Evolutionary conservation across 2,329 filamentous ascomycete species (phyloP).

Genomic region (Fonsecaea pugnacius): DNA sequence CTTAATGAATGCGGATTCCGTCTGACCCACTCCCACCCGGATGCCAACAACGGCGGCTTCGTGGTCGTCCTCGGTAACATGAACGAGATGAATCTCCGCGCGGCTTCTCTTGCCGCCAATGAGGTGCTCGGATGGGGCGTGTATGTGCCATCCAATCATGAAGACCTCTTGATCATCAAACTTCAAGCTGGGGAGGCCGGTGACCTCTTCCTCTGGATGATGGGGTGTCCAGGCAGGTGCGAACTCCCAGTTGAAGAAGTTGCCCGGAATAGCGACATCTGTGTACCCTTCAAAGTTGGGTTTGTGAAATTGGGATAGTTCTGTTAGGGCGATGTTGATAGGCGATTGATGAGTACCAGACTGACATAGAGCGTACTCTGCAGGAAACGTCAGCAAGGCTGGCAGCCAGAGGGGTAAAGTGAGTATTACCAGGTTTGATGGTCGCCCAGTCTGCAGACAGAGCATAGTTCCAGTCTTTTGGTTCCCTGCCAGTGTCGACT

Average conservation of each 20-base stretch:
- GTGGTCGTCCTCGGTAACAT: conserved; percentile 49
- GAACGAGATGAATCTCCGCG: conserved; percentile 57
- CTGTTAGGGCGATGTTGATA: conserved; percentile 51
- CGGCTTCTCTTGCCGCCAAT: conserved; percentile 48
- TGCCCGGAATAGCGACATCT: conserved; percentile 41
- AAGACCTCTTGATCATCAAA: conserved; percentile 56
- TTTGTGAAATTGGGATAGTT: conserved; percentile 48
- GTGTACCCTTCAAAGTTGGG: conserved; percentile 50
- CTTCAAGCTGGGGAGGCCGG: conserved; percentile 47
- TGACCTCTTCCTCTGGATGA: conserved; percentile 45
- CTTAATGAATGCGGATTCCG: conserved; percentile 42
- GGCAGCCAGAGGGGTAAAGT: not conserved
- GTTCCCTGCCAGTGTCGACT: conserved; percentile 27
- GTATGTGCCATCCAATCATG: conserved; percentile 58
- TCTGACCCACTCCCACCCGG: conserved; percentile 46
- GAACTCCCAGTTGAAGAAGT: conserved; percentile 57
- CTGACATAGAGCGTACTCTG: conserved; percentile 53
- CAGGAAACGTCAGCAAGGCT: conserved; percentile 11
- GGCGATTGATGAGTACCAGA: conserved; percentile 58
- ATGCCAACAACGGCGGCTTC: conserved; percentile 54
- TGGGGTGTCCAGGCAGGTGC: conserved; percentile 52
- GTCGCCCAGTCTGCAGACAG: conserved; percentile 30
- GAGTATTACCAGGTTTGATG: conserved; percentile 30
- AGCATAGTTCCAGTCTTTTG: conserved; percentile 32
- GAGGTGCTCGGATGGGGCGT: conserved; percentile 56